phyloP scores from a whole-genome alignment of 768 basidiomycete genomes.

The Tylopilus sp. region DNA sequence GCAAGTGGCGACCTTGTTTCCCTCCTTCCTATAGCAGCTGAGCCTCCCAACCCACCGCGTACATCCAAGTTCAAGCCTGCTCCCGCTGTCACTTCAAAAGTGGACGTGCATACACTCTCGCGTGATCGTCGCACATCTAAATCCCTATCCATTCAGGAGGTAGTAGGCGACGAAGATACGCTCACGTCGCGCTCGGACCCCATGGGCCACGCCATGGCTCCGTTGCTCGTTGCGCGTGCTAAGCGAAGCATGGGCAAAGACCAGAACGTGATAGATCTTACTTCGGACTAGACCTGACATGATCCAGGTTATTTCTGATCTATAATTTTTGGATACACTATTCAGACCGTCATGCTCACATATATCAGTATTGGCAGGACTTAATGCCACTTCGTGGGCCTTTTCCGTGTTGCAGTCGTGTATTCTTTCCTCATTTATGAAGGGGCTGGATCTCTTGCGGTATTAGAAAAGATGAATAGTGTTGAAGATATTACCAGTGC shows the following conservation, averaged over 20 bases:
- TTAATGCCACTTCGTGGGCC: no score
- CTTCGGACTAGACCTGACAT: slow-evolving; percentile 22
- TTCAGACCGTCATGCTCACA: not conserved
- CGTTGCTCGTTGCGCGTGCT: slow-evolving; percentile 24
- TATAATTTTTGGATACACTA: not conserved
- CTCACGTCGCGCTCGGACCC: not conserved
- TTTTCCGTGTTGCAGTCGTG: no score
- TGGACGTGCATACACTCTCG: not conserved
- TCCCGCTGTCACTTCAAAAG: not conserved
- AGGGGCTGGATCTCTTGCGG: not conserved
- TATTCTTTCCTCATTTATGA: not conserved
- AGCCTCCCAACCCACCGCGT: slow-evolving; percentile 1
- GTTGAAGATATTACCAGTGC: not conserved
- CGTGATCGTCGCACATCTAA: not conserved
- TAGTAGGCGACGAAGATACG: not conserved
- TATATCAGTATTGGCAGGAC: not conserved
- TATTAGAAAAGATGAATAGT: not conserved
- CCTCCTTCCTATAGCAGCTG: not conserved
- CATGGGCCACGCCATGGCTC: slow-evolving; percentile 3
- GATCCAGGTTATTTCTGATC: not conserved
- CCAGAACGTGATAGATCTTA: slow-evolving; percentile 41
- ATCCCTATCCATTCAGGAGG: not conserved
- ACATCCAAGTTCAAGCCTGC: slow-evolving; percentile 21
- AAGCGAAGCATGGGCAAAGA: slow-evolving; percentile 8
- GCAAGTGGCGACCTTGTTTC: not conserved